Base-by-base conservation (phyloP, 192 early-diverging fungal species). In the Physocladia obscura region DNA sequence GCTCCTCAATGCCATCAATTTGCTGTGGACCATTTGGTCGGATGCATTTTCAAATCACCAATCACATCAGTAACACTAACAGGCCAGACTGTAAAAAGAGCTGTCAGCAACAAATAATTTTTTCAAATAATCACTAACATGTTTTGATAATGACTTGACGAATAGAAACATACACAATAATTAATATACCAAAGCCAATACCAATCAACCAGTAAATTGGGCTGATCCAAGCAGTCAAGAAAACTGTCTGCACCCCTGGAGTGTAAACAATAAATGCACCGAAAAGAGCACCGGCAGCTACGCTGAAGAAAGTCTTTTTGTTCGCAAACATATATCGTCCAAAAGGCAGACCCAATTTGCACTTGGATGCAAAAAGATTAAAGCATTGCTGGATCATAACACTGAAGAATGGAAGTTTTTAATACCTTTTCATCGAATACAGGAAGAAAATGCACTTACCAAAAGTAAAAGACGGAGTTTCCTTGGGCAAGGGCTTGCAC, bases 371-470 rank as follows among this genome's bases (percentile, higher is more conserved):
- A n/a, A n/a, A n/a, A n/a, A n/a, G n/a, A n/a, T n/a, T n/a, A n/a
- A n/a, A n/a, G n/a, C n/a, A n/a, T n/a, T n/a, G n/a, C n/a, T n/a
- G n/a, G n/a, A n/a, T n/a, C n/a, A n/a, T n/a, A 89, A 91, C 24
- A 90, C 90, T 72, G 95, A 96, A 81, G 93, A 71, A 79, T 97
- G 95, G 83, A 93, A 94, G 62, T 90, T 84, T 73, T n/a, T n/a
- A n/a, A n/a, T 97, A 94, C 78, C 86, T 79, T 74, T 94, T 87
- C 80, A 93, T 78, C 26, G 95, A 78, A 34, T 79, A 76, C 21
- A 90, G 74, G 74, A 91, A 93, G 57, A 84, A 60, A 35, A 15
- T 15, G 13, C 21, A 47, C 11, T 47, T 47, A 8, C 44, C 51
- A 6, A 54, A 54, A 54, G 27, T 92, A 94, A 62, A 82, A 84